phyloP scores from a whole-genome alignment of 441 rosid species.

The Populus trichocarpa region DNA sequence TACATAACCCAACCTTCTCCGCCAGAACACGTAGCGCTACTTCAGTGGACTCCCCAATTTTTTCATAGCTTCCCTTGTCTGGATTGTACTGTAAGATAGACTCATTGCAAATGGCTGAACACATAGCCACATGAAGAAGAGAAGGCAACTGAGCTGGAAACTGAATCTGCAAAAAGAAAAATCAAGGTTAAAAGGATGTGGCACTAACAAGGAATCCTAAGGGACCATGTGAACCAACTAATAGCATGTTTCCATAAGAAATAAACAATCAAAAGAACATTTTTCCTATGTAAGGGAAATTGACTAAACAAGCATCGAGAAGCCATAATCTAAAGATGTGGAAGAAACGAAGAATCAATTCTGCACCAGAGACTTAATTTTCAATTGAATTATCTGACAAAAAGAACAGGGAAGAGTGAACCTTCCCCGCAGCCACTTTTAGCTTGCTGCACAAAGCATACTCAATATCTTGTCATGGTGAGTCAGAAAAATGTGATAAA shows the following conservation, averaged over 20 bases:
- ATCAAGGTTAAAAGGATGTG: constrained; percentile 17
- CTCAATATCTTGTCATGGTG: neutral
- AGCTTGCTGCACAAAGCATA: no score
- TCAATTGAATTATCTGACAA: no score
- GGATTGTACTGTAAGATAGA: constrained; percentile 96
- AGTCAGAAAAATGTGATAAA: neutral
- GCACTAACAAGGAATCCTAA: constrained; percentile 15
- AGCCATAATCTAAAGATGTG: neutral
- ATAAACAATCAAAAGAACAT: no score
- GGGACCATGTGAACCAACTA: neutral
- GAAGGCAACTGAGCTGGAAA: constrained; percentile 91
- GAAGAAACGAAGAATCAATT: no score
- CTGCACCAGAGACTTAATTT: no score
- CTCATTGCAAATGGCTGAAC: constrained; percentile 97
- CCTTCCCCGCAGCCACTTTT: no score
- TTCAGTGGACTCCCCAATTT: constrained; percentile 99
- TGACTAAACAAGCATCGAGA: neutral
- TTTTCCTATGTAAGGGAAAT: neutral
- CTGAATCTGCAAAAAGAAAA: constrained; percentile 65
- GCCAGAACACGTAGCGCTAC: constrained; percentile 94
- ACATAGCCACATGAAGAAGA: constrained; percentile 92
- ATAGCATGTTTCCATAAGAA: neutral
- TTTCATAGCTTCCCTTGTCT: constrained; percentile 86
- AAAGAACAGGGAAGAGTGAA: no score
- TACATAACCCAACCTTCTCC: constrained; percentile 73